phyloP scores from a whole-genome alignment of 2,329 filamentous ascomycete genomes.

The Penicillium sp. region DNA sequence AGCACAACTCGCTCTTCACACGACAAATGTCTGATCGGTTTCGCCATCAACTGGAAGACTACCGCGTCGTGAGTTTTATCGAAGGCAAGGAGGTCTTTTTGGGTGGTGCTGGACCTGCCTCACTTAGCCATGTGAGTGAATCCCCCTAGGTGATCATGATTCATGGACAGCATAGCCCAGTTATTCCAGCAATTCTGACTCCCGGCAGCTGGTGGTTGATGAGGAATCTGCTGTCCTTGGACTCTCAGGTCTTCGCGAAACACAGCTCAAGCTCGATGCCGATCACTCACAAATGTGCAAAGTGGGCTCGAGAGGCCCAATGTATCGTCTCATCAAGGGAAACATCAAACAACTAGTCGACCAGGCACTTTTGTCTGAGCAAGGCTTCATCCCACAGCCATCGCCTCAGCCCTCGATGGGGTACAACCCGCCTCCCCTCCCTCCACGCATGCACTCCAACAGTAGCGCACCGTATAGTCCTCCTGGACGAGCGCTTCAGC shows the following conservation, averaged over 20 bases:
- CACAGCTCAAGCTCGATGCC: constrained; percentile 41
- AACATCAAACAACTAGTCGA: constrained; percentile 40
- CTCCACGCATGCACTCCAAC: constrained; percentile 35
- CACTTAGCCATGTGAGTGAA: constrained; percentile 36
- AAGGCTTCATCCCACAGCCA: constrained; percentile 36
- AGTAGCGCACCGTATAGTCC: constrained; percentile 33
- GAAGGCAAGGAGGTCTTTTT: constrained; percentile 39
- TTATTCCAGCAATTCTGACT: constrained; percentile 11
- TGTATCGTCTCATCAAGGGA: constrained; percentile 39
- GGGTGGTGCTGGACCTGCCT: constrained; percentile 34
- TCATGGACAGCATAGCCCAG: too few relatives aligned
- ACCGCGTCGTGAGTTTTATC: constrained; percentile 40
- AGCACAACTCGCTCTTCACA: constrained; percentile 38
- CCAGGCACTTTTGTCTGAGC: constrained; percentile 35
- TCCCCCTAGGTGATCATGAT: accelerated
- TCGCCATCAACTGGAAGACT: constrained; percentile 40
- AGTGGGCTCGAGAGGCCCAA: constrained; percentile 32
- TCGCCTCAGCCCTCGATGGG: constrained; percentile 16
- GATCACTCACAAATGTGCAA: constrained; percentile 45
- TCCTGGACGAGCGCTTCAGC: constrained; percentile 16
- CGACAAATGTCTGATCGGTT: constrained; percentile 39
- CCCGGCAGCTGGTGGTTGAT: constrained; percentile 37
- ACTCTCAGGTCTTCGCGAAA: constrained; percentile 39
- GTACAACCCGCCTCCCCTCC: constrained; percentile 28
- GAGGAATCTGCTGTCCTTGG: constrained; percentile 43